Base-by-base conservation (phyloP, 345 rosid genomes). In the Lumnitzera littorea region DNA sequence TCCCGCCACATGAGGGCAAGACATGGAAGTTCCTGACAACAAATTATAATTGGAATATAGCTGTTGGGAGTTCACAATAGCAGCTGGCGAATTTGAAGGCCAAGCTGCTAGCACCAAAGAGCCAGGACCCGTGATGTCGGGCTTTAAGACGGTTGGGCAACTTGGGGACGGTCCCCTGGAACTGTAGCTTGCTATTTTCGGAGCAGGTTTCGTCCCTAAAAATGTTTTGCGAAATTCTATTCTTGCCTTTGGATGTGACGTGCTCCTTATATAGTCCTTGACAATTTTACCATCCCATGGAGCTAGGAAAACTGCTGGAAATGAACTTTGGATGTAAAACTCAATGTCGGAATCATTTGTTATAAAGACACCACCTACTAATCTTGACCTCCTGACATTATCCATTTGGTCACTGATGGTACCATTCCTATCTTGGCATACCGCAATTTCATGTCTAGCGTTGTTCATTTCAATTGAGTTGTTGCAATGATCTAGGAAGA, bases 101-200 rank as follows among this genome's bases (percentile, higher is more conserved):
- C 88, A 85, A 2, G 84, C 68, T 3, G 91, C 88, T 46, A 85
- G 61, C 65, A 85, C 49, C 7, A 56, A 52, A 0, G 57, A 17
- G 2, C 88, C 91, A 0, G 86, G 88, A 53, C 82, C 81, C 80
- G 78, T 67, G 43, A 82, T 61, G 43, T 78, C 85, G 3, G 88
- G 91, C 60, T 85, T 85, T 52, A 85, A 56, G n/a, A 82, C 74
- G 25, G 24, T 27, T 3, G 81, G 84, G 46, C 75, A 78, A 65
- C 84, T 76, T 7, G 41, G 63, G 12, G 91, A 82, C 9, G 91
- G 88, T 4, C 91, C 91, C 66, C 81, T 73, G 0, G 88, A 85
- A 70, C 77, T 82, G 69, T 76, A 85, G 57, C 68, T 67, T 2
- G 85, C 16, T 1, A 80, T 77, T 12, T 48, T 66, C 0, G 86